These are phyloP conservation scores for Cytospora leucostoma DNA, from an alignment of 2,329 filamentous ascomycete genomes.

Conservation along the genomic window DNA sequence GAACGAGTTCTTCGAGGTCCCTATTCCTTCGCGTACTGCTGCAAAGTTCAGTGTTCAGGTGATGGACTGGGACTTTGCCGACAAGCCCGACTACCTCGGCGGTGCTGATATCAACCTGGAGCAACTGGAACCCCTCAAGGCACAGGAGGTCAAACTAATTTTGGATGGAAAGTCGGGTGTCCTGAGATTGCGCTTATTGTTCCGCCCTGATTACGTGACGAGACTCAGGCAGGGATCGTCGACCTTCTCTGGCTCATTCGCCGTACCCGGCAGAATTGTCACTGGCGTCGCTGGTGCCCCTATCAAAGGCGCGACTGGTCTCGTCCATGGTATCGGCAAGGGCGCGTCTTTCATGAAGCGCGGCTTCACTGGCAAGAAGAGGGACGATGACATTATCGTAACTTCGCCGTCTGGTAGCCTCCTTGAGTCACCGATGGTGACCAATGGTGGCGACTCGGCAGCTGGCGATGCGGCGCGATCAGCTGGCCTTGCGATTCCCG, in stretches of 20 bases:
- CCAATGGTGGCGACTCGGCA: conserved; percentile 43
- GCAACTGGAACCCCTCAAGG: conserved; percentile 80
- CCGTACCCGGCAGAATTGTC: conserved; percentile 83
- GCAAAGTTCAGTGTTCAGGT: conserved; percentile 82
- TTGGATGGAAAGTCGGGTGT: conserved; percentile 89
- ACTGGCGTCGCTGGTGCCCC: conserved; percentile 79
- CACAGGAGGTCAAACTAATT: conserved; percentile 70
- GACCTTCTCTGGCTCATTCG: conserved; percentile 90
- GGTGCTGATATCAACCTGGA: conserved; percentile 73
- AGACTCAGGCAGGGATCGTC: conserved; percentile 86
- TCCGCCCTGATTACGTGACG: conserved; percentile 89
- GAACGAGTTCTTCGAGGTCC: conserved; percentile 93
- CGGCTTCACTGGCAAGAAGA: conserved; percentile 75
- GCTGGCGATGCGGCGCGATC: conserved; percentile 44
- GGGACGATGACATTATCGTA: conserved; percentile 50
- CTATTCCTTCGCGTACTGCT: conserved; percentile 79
- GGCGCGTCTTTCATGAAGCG: conserved; percentile 89
- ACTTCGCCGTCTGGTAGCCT: conserved; percentile 18
- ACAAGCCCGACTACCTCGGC: conserved; percentile 91
- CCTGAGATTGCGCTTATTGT: conserved; percentile 80
- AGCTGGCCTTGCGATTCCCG: conserved; percentile 40
- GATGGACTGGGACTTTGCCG: conserved; percentile 95
- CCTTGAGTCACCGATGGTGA: conserved; percentile 38
- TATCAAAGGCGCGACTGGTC: conserved; percentile 82
- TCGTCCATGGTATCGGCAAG: conserved; percentile 78